These are phyloP conservation scores for Chondrus crispus DNA, from an alignment of 23 red algal species.

Conservation along the genomic window DNA sequence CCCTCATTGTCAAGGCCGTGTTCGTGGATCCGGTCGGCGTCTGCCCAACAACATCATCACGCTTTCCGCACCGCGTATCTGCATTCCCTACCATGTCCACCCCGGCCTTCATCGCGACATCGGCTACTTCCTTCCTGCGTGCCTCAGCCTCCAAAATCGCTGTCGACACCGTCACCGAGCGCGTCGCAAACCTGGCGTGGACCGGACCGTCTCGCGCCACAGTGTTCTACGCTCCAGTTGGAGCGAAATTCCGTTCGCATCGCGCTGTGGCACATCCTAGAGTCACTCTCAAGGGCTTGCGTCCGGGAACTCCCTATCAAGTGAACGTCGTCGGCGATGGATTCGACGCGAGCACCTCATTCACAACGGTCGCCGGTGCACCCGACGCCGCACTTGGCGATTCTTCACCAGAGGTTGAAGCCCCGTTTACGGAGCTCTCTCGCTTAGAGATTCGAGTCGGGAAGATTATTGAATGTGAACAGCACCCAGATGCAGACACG, in stretches of 20 bases:
- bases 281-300: slow-evolving; percentile 14
- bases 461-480: slow-evolving; percentile 34
- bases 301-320: slow-evolving; percentile 18
- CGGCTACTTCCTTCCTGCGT: slow-evolving; percentile 18
- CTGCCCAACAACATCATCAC: no score
- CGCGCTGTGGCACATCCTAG: slow-evolving; percentile 45
- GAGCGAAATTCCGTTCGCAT: slow-evolving; percentile 19
- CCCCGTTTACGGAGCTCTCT: slow-evolving; percentile 75
- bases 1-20: no score
- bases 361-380: slow-evolving; percentile 42
- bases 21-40: no score
- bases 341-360: slow-evolving; percentile 19
- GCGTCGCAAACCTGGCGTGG: slow-evolving; percentile 16
- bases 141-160: slow-evolving; percentile 48
- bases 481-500: slow-evolving; percentile 72
- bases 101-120: slow-evolving; percentile 1
- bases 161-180: slow-evolving; percentile 28
- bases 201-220: slow-evolving; percentile 24
- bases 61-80: no score
- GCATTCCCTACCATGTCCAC: slow-evolving; percentile 10
- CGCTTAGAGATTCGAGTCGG: slow-evolving; percentile 78
- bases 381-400: not conserved
- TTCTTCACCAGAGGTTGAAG: not conserved
- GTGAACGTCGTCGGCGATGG: slow-evolving; percentile 12
- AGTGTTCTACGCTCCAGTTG: slow-evolving; percentile 22